Evolutionary conservation across 306 rosid genomes (phyloP), one percentile per base, ranked within the genome.

Genomic region (Cucurbita maxima): DNA sequence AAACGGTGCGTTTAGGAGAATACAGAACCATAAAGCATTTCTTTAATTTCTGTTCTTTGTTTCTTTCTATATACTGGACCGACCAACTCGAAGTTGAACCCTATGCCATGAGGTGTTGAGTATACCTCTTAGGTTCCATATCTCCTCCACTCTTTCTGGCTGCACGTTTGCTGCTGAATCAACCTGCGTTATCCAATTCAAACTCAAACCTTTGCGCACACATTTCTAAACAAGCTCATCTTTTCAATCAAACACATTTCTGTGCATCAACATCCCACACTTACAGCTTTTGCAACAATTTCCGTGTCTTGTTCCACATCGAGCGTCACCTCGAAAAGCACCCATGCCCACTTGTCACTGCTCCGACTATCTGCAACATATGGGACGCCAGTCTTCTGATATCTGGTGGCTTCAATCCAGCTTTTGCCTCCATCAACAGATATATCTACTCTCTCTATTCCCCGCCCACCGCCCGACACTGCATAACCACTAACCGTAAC

Each of bases 311-410:
- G 82, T 63, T 5, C 79, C 78, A 90, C 82, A 79, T 90, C 92
- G 41, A 82, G 76, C 2, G 77, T 79, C 83, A 83, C 80, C 80
- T 89, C 92, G 41, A 94, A 94, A 40, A 94, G 87, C 80, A 94
- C 97, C 98, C 98, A 94, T 52, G 97, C 98, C 98, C 98, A 94
- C 78, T 89, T 94, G 76, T 94, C 90, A 77, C 92, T 81, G 80
- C 79, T 78, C 67, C 75, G 75, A 58, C 78, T 80, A 47, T 87
- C 97, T 6, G 96, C 36, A 30, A 89, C 68, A 56, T 94, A 87
- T 13, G 84, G 87, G 70, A 77, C 59, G 47, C 81, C 95, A 57
- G 15, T 57, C 81, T 83, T 89, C 82, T 91, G 97, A 79, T 67
- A 82, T 77, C 88, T 87, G 18, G 83, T 81, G 75, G 97, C 92